These are phyloP conservation scores for Chalaropsis ovoidea DNA, from an alignment of 2,329 filamentous ascomycete species.

Conservation along the genomic window DNA sequence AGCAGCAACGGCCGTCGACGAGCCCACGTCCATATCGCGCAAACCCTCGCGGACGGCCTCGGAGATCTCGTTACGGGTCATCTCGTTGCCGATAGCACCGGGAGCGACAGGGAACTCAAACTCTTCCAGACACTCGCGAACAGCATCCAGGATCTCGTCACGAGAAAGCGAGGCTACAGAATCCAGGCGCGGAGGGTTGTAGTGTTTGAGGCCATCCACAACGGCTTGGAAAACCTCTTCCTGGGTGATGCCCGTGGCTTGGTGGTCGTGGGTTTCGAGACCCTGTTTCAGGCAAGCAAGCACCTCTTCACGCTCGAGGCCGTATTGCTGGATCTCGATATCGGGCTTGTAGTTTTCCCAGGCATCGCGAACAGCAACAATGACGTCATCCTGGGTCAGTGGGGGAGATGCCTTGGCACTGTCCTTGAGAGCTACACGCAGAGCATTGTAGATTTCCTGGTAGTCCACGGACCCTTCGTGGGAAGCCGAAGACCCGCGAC, in stretches of 20 bases:
- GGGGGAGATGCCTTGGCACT: constrained; percentile 38
- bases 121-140: constrained; percentile 77
- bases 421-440: constrained; percentile 64
- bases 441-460: constrained; percentile 74
- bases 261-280: constrained; percentile 59
- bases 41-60: constrained; percentile 54
- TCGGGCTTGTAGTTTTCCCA: constrained; percentile 94
- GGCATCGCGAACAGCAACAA: constrained; percentile 77
- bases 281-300: constrained; percentile 79
- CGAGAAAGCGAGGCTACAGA: constrained; percentile 59
- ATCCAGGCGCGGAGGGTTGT: constrained; percentile 57
- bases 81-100: constrained; percentile 38
- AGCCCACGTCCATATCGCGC: constrained; percentile 40
- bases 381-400: constrained; percentile 68
- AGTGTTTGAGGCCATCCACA: constrained; percentile 74
- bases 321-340: constrained; percentile 80
- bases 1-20: constrained; percentile 30
- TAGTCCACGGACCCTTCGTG: constrained; percentile 57
- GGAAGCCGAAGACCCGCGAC: constrained; percentile 55
- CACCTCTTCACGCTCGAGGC: constrained; percentile 82
- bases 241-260: constrained; percentile 54
- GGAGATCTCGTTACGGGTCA: constrained; percentile 53
- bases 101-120: constrained; percentile 63
- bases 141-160: constrained; percentile 73
- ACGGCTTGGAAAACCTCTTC: constrained; percentile 81